Evolutionary conservation across 2,329 filamentous ascomycete genomes (phyloP).

Genomic region (Macrophomina phaseolina): DNA sequence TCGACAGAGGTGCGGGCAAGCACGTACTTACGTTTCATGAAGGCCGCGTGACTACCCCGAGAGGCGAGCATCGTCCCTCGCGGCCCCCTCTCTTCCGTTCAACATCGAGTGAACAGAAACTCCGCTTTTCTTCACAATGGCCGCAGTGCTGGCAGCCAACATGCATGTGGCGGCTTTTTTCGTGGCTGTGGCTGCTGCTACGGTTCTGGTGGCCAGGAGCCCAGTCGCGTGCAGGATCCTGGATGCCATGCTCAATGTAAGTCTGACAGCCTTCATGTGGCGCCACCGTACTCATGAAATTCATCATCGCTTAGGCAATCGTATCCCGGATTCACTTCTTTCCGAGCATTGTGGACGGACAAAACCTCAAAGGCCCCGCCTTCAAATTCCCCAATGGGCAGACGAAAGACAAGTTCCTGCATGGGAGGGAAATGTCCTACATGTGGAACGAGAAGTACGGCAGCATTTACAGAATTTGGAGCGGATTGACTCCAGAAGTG

Average conservation of each 20-base stretch:
- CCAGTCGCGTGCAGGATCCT: neutral
- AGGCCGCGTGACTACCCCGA: neutral
- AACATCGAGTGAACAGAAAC: neutral
- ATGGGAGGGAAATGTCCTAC: slow-evolving; percentile 4
- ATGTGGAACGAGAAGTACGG: slow-evolving; percentile 23
- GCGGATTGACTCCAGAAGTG: slow-evolving; percentile 22
- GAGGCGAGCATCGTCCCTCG: neutral
- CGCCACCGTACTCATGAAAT: neutral
- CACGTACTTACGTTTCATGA: neutral
- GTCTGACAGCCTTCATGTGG: neutral
- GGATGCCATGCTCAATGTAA: slow-evolving; percentile 7
- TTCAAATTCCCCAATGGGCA: slow-evolving; percentile 26
- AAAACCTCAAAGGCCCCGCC: slow-evolving; percentile 20
- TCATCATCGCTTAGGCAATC: neutral
- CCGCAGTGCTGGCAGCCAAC: neutral
- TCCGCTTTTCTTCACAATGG: neutral
- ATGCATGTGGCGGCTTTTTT: neutral
- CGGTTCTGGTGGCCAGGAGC: neutral
- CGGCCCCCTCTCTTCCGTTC: neutral
- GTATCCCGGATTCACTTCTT: neutral
- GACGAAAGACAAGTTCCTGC: slow-evolving; percentile 27
- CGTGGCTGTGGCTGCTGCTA: neutral
- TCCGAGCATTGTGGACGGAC: slow-evolving; percentile 11
- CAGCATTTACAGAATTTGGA: slow-evolving; percentile 27
- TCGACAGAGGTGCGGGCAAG: too few relatives aligned